phyloP scores from a whole-genome alignment of 768 basidiomycete species.

The Pleurotus sapidus region DNA sequence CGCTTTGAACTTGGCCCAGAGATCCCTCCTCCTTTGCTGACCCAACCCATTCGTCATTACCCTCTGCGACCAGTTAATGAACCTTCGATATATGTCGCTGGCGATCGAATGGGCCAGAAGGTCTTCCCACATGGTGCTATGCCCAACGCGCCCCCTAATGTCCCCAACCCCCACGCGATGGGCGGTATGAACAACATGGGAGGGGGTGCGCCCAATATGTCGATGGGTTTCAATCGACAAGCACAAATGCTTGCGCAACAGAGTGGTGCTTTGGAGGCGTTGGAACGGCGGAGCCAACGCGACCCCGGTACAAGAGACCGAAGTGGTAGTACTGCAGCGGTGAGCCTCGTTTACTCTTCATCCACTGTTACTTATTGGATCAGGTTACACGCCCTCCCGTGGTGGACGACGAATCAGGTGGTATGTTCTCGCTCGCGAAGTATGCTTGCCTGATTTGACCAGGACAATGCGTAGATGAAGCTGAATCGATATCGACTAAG shows the following conservation, averaged over 20 bases:
- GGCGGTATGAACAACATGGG: constrained; percentile 14
- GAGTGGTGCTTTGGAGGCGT: constrained; percentile 65
- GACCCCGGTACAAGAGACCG: constrained; percentile 49
- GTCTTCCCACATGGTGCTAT: constrained; percentile 33
- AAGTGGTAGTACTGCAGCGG: constrained; percentile 37
- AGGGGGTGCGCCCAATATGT: constrained; percentile 28
- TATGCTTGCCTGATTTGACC: too few relatives aligned
- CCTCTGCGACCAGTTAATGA: constrained; percentile 69
- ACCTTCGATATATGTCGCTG: constrained; percentile 65
- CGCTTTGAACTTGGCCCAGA: constrained; percentile 31
- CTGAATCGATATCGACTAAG: constrained; percentile 69
- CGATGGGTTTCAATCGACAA: constrained; percentile 39
- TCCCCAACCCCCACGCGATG: constrained; percentile 19
- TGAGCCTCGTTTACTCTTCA: constrained; percentile 15
- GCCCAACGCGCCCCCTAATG: constrained; percentile 23
- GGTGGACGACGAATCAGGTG: constrained; percentile 68
- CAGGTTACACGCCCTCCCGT: constrained; percentile 23
- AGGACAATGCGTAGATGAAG: constrained; percentile 42
- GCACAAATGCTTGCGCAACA: constrained; percentile 70
- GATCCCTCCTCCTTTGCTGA: constrained; percentile 54
- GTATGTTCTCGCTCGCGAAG: constrained; percentile 25
- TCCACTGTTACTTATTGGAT: constrained; percentile 1
- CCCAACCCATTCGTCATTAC: constrained; percentile 65
- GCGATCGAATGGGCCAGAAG: constrained; percentile 74
- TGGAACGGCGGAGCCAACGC: constrained; percentile 63